Percentiles rank a stretch among this genome's conserved stretches.
phyloP scores from a whole-genome alignment of 192 early-diverging fungal genomes.

The Coemansia reversa region DNA sequence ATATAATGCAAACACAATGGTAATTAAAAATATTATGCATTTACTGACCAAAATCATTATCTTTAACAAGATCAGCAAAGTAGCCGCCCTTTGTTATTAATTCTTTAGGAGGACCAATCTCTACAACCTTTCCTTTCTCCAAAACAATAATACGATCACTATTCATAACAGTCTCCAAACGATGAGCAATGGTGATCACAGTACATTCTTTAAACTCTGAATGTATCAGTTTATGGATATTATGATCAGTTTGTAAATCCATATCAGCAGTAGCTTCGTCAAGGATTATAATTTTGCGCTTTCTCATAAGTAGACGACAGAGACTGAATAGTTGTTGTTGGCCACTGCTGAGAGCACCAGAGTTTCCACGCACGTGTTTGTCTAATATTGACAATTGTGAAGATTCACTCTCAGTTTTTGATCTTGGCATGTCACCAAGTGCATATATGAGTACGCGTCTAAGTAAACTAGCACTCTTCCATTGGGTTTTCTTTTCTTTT shows the following conservation, averaged over 20 bases:
- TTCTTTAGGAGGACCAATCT: conserved; percentile 62
- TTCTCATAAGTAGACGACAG: conserved; percentile 58
- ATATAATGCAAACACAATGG: background rate
- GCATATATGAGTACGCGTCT: background rate
- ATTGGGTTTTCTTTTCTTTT: background rate
- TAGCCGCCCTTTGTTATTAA: conserved; percentile 48
- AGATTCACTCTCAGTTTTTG: background rate
- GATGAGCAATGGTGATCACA: conserved; percentile 70
- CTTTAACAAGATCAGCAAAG: conserved; percentile 25
- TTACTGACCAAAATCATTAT: conserved; percentile 25
- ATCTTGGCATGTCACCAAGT: background rate
- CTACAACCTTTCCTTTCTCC: conserved; percentile 63
- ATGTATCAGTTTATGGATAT: conserved; percentile 43
- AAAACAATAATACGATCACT: conserved; percentile 74
- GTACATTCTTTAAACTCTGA: conserved; percentile 52
- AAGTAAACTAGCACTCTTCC: background rate
- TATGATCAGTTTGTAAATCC: conserved; percentile 44
- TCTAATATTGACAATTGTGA: background rate
- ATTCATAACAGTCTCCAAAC: conserved; percentile 65
- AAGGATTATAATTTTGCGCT: conserved; percentile 59
- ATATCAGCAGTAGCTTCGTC: conserved; percentile 72
- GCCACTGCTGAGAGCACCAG: conserved; percentile 34
- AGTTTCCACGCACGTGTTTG: background rate
- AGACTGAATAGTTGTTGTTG: conserved; percentile 67
- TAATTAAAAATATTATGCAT: background rate